These are phyloP conservation scores for Kappamyces sp. DNA, from an alignment of 192 early-diverging fungal genomes.

Conservation along the genomic window DNA sequence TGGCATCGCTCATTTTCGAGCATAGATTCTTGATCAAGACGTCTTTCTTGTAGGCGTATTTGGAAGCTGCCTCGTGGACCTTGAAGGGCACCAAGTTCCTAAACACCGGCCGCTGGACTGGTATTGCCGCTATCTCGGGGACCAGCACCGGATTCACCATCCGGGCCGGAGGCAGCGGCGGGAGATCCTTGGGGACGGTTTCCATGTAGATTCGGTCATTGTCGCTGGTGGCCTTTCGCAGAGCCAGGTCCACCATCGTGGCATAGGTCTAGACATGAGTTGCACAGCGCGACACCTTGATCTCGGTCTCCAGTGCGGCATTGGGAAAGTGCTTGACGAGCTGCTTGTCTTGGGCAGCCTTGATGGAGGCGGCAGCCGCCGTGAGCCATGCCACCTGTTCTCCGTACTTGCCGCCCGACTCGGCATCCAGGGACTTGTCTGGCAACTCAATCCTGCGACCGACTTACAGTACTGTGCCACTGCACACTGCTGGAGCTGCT, in stretches of 20 bases:
- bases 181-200: constrained; percentile 59
- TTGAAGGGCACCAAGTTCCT: constrained; percentile 81
- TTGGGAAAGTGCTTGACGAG: constrained; percentile 20
- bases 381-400: constrained; percentile 78
- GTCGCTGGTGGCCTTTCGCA: constrained; percentile 74
- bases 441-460: not conserved
- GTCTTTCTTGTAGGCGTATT: constrained; percentile 81
- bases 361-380: constrained; percentile 28
- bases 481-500: constrained; percentile 66
- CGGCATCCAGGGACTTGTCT: constrained; percentile 54
- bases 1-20: constrained; percentile 59
- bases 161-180: constrained; percentile 55
- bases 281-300: constrained; percentile 16
- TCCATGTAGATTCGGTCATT: constrained; percentile 87
- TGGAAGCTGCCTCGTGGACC: constrained; percentile 80
- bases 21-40: constrained; percentile 63
- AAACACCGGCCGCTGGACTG: constrained; percentile 68
- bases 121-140: constrained; percentile 50
- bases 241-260: constrained; percentile 15
- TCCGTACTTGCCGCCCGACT: constrained; percentile 55
- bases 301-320: constrained; percentile 19
- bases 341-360: constrained; percentile 22
- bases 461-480: constrained; percentile 63
- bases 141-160: constrained; percentile 71
- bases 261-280: not conserved